Conservation (phyloP, 2,329 filamentous ascomycete genomes). For the Microsporum ferrugineum region DNA sequence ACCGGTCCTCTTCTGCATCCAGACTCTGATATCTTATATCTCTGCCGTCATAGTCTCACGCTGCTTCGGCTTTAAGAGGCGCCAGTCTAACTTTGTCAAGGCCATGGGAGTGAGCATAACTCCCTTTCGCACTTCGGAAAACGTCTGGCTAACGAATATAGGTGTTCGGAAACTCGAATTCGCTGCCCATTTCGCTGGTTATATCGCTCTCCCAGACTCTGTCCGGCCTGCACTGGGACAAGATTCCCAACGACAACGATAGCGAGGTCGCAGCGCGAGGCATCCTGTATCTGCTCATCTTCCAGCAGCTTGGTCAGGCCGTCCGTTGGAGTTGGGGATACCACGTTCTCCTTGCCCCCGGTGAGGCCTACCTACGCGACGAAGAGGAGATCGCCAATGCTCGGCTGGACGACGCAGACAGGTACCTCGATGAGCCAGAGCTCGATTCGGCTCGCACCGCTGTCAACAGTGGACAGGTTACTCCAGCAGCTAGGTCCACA, state of each 20-base stretch:
- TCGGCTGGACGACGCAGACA: conserved; percentile 29
- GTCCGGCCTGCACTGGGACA: conserved; percentile 85
- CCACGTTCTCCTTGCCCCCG: conserved; percentile 81
- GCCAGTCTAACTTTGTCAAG: conserved; percentile 85
- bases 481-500: background rate
- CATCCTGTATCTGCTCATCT: conserved; percentile 90
- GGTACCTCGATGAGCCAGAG: conserved; percentile 32
- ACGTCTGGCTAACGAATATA: conserved; percentile 26
- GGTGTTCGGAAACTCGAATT: conserved; percentile 97
- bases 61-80: conserved; percentile 68
- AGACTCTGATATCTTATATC: conserved; percentile 74
- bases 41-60: conserved; percentile 61
- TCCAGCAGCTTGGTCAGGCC: conserved; percentile 91
- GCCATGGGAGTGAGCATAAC: conserved; percentile 65
- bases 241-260: conserved; percentile 82
- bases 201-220: conserved; percentile 88
- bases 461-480: background rate
- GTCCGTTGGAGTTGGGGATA: conserved; percentile 98
- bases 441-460: background rate
- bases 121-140: background rate
- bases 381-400: conserved; percentile 28
- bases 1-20: conserved; percentile 81
- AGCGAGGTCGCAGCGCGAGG: conserved; percentile 87
- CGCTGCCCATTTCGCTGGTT: conserved; percentile 89
- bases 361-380: conserved; percentile 44